Percentiles rank a stretch among this genome's conserved stretches.
Conservation (phyloP, 768 basidiomycete species). For the Gyrodon lividus region DNA sequence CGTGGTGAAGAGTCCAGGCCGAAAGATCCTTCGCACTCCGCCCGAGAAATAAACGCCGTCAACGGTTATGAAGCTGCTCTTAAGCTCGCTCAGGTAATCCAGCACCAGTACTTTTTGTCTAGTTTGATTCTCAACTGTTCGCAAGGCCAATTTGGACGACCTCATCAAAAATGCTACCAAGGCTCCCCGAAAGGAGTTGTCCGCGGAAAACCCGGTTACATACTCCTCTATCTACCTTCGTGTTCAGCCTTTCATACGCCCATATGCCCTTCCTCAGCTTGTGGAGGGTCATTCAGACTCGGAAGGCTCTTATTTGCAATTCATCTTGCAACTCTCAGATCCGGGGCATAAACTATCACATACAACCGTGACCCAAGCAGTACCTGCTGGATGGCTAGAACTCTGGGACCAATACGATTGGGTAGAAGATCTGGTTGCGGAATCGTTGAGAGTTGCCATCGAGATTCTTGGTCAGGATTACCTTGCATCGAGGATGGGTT, state of each 20-base stretch:
- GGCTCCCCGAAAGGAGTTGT: slow-evolving; percentile 24
- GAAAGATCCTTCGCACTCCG: slow-evolving; percentile 47
- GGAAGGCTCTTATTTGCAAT: slow-evolving; percentile 48
- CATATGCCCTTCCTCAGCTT: slow-evolving; percentile 44
- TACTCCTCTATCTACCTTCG: slow-evolving; percentile 92
- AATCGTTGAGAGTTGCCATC: slow-evolving; percentile 77
- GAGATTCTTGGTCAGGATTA: slow-evolving; percentile 95
- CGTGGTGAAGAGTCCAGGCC: slow-evolving; percentile 74
- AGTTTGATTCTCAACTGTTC: neutral
- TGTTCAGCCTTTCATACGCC: slow-evolving; percentile 79
- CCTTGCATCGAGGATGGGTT: slow-evolving; percentile 82
- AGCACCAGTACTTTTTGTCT: neutral
- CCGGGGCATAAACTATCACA: slow-evolving; percentile 76
- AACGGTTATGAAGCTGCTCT: slow-evolving; percentile 83
- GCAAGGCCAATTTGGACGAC: slow-evolving; percentile 75
- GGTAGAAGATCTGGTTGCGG: slow-evolving; percentile 95
- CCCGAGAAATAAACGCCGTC: slow-evolving; percentile 76
- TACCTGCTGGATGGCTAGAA: slow-evolving; percentile 84
- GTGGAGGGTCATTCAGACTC: slow-evolving; percentile 23
- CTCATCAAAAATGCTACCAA: slow-evolving; percentile 63
- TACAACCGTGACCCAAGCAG: slow-evolving; percentile 77
- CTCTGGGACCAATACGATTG: slow-evolving; percentile 92
- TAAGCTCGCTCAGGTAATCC: slow-evolving; percentile 75
- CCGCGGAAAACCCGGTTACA: slow-evolving; percentile 61
- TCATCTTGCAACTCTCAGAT: slow-evolving; percentile 67